A percentile compares a stretch with the other conserved stretches of the same genome.
Evolutionary conservation across 164 flowering plant genomes (phyloP).

Genomic region (Aristolochia fimbriata): DNA sequence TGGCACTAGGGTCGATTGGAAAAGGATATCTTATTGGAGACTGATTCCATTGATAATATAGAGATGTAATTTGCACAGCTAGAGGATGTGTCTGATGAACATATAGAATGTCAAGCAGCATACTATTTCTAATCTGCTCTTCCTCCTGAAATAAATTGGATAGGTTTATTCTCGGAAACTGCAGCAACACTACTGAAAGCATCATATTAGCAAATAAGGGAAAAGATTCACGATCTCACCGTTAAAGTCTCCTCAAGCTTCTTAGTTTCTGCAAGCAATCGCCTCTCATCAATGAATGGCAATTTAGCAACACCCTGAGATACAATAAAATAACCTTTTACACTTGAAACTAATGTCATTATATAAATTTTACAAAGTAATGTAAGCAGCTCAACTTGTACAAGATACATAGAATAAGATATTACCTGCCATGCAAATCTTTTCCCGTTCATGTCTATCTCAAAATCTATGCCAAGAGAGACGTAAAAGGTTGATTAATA

Average conservation of each 20-base stretch:
- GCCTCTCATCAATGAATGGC: slow-evolving; percentile 88
- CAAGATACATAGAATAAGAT: background rate
- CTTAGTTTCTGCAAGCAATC: slow-evolving; percentile 70
- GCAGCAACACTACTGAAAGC: background rate
- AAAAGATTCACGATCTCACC: slow-evolving; percentile 29
- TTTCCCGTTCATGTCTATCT: slow-evolving; percentile 97
- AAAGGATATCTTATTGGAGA: slow-evolving; percentile 23
- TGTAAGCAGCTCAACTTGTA: background rate
- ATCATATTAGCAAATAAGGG: background rate
- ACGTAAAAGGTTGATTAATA: slow-evolving; percentile 5
- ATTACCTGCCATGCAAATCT: slow-evolving; percentile 96
- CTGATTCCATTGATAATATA: slow-evolving; percentile 23
- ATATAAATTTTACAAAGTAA: background rate
- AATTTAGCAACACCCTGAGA: slow-evolving; percentile 82
- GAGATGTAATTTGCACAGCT: slow-evolving; percentile 34
- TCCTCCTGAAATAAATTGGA: slow-evolving; percentile 43
- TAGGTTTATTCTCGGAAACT: slow-evolving; percentile 2
- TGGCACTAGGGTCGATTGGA: slow-evolving; percentile 43
- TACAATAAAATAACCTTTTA: slow-evolving; percentile 3
- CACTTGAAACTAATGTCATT: background rate
- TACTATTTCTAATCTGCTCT: slow-evolving; percentile 65
- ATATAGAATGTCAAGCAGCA: slow-evolving; percentile 77
- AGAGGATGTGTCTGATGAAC: slow-evolving; percentile 47
- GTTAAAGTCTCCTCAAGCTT: slow-evolving; percentile 75
- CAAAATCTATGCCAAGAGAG: slow-evolving; percentile 57